phyloP scores from a whole-genome alignment of 148 eudicot species.

The Camellia granthamiana region DNA sequence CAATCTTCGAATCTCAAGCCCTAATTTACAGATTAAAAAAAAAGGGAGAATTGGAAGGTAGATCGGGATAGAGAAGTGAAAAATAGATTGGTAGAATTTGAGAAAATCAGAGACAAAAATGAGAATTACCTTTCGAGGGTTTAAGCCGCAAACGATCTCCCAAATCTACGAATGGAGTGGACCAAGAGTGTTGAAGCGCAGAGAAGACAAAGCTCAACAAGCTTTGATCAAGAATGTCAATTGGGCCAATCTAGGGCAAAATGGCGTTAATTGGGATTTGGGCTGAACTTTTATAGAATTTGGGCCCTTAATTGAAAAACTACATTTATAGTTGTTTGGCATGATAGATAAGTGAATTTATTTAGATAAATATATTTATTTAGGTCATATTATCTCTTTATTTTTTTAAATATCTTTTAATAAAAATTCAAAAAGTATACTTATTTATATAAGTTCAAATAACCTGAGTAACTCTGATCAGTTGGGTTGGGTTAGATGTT shows the following conservation, averaged over 20 bases:
- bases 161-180: background rate
- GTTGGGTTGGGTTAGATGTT: too few species aligned
- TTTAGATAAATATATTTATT: too few species aligned
- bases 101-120: background rate
- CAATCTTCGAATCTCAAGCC: background rate
- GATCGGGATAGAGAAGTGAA: background rate
- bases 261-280: background rate
- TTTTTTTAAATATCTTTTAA: too few species aligned
- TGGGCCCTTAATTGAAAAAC: too few species aligned
- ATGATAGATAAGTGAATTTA: too few species aligned
- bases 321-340: too few species aligned
- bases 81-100: background rate
- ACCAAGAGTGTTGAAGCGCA: background rate
- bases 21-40: background rate
- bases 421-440: too few species aligned
- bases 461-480: too few species aligned
- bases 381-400: too few species aligned
- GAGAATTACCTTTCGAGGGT: background rate
- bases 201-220: too few species aligned
- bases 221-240: too few species aligned
- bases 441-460: too few species aligned
- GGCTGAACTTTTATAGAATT: background rate
- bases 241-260: background rate
- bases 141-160: background rate
- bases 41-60: background rate